Evolutionary conservation across 2,329 filamentous ascomycete species (phyloP), one percentile per base, ranked within the genome.

Genomic region (Graphiopsis chlorocephala): DNA sequence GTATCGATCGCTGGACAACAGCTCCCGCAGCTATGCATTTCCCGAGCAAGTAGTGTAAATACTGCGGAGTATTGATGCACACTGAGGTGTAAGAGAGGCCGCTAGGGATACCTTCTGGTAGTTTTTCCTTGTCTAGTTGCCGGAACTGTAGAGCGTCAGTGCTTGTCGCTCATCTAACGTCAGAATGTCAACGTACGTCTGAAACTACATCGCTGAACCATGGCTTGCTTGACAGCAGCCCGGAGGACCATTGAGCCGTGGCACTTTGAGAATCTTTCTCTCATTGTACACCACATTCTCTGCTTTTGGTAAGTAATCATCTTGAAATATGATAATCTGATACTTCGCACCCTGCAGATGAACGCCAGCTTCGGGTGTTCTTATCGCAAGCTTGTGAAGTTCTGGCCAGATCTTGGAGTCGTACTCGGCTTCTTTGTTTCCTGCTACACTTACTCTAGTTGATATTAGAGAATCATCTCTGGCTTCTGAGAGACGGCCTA

Each of bases 31-130:
- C 86, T 20, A 89, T 81, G 75, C 91, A 94, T 78, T 93, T 88
- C 1, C 90, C 88, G 0, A 90, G 80, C 0, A 96, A 86, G 86
- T 90, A 96, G 4, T 90, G 86, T 1, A 96, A 85, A 77, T 96
- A 96, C 65, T 96, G 78, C 56, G 89, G 86, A 0, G 90, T 90
- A 78, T 97, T 96, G 75, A 96, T 92, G 77, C 92, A 96, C 26
- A 95, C 87, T 0, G 90, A 93, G 14, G 85, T 90, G 75, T 93
- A 95, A 64, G 84, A 82, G 62, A 85, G 89, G 23, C 86, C 91
- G 6, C 87, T 88, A 64, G 91, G 87, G 59, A 88, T 84, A 23
- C 84, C 89, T 0, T 79, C 70, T 0, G 85, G 84, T 2, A 95
- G 78, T 70, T 90, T 56, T 15, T 23, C 25, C 6, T 33, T 33